Conservation (phyloP, 345 rosid genomes). For the Salix exigua region DNA sequence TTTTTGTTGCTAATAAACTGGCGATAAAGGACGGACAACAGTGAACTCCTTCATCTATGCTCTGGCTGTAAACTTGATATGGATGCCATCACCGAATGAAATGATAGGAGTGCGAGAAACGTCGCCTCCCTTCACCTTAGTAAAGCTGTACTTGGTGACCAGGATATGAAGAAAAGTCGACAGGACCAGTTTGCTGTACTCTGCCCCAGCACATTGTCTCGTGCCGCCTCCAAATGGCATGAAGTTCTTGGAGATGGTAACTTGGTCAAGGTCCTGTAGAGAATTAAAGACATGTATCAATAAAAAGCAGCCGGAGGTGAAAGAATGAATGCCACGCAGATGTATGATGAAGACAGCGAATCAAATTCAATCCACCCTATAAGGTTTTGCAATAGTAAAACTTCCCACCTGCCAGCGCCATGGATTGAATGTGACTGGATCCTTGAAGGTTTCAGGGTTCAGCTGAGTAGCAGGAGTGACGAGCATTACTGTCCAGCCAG, state of each 20-base stretch:
- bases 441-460: neutral
- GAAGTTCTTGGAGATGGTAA: slow-evolving; percentile 29
- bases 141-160: slow-evolving; percentile 14
- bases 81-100: neutral
- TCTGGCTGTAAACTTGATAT: neutral
- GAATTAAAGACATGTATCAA: neutral
- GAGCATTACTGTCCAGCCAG: neutral
- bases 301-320: neutral
- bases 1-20: too few species aligned
- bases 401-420: slow-evolving; percentile 41
- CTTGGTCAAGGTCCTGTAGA: slow-evolving; percentile 11
- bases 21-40: too few species aligned
- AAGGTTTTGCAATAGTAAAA: neutral
- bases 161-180: slow-evolving; percentile 36
- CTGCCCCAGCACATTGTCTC: slow-evolving; percentile 46
- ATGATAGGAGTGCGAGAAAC: neutral
- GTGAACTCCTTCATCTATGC: neutral
- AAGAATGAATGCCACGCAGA: neutral
- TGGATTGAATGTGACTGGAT: neutral
- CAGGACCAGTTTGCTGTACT: slow-evolving; percentile 34
- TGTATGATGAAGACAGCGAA: neutral
- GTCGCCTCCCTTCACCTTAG: neutral
- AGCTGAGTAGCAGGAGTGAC: neutral
- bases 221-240: slow-evolving; percentile 50
- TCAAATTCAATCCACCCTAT: neutral